Evolutionary conservation across 257 asterid genomes (phyloP).

Genomic region (Verbena officinalis): DNA sequence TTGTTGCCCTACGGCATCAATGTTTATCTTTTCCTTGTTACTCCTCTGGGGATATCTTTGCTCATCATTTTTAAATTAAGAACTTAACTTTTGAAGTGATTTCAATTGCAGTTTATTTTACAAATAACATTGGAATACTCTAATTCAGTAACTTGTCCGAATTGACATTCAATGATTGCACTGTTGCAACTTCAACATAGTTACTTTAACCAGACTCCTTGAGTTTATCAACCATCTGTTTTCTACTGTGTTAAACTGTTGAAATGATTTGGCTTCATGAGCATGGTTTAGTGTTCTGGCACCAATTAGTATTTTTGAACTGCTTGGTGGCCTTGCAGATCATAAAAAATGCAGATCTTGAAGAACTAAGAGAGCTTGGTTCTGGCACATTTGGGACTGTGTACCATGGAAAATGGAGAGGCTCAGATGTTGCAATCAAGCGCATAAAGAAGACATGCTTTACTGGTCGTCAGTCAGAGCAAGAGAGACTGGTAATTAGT

Average conservation of each 20-base stretch:
- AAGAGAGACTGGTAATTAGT: conserved; percentile 52
- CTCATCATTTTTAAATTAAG: too few relatives aligned
- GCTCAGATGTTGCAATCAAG: conserved; percentile 62
- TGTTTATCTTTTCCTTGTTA: too few relatives aligned
- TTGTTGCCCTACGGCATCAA: too few relatives aligned
- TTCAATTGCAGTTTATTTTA: not conserved
- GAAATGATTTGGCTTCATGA: conserved; percentile 8
- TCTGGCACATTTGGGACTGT: conserved; percentile 65
- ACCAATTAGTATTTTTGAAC: conserved; percentile 25
- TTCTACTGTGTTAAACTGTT: not conserved
- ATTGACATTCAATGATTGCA: not conserved
- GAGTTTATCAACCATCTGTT: conserved; percentile 1
- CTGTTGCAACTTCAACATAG: conserved; percentile 2
- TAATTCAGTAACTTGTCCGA: not conserved
- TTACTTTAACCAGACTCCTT: conserved; percentile 4
- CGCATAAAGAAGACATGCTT: conserved; percentile 54
- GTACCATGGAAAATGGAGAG: conserved; percentile 63
- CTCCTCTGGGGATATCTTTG: too few relatives aligned
- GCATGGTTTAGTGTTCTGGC: too few relatives aligned
- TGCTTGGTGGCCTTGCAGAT: conserved; percentile 37
- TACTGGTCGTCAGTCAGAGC: conserved; percentile 53
- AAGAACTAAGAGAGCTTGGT: conserved; percentile 54
- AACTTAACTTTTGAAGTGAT: conserved; percentile 12
- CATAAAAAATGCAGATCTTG: conserved; percentile 52
- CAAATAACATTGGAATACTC: not conserved